Percentiles rank a stretch among this genome's conserved stretches.
These are phyloP conservation scores for Citrus sp. DNA, from an alignment of 345 rosid species.

Conservation along the genomic window DNA sequence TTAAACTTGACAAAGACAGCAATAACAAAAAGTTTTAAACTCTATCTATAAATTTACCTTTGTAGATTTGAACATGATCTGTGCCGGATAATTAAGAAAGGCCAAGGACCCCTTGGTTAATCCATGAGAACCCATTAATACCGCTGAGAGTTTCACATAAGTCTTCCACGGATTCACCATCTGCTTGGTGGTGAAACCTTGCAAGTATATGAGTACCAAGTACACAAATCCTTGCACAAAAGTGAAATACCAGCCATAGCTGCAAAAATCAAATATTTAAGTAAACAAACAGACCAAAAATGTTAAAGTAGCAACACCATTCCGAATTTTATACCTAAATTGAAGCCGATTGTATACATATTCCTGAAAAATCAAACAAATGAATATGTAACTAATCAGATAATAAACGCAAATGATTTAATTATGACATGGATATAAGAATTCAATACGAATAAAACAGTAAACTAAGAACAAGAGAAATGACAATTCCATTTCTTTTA, in stretches of 20 bases:
- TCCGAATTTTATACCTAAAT: conserved; percentile 49
- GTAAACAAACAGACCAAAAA: conserved; percentile 7
- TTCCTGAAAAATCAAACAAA: conserved; percentile 41
- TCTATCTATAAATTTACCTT: conserved; percentile 43
- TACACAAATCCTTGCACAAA: conserved; percentile 98
- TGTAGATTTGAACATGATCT: conserved; percentile 98
- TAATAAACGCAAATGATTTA: neutral
- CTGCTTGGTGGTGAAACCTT: conserved; percentile 87
- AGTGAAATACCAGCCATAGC: conserved; percentile 99
- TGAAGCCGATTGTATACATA: conserved; percentile 93
- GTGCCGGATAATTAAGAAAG: conserved; percentile 98
- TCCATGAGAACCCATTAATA: conserved; percentile 96
- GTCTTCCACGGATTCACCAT: conserved; percentile 98
- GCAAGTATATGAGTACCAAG: conserved; percentile 74
- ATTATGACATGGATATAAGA: neutral
- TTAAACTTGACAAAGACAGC: neutral
- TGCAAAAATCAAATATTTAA: conserved; percentile 14
- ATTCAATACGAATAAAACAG: neutral
- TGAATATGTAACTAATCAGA: neutral
- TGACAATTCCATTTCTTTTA: neutral
- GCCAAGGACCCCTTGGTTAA: conserved; percentile 95
- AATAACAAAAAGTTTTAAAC: neutral
- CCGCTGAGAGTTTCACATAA: conserved; percentile 92
- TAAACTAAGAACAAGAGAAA: neutral
- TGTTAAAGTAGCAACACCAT: neutral